A percentile compares a stretch with the other conserved stretches of the same genome.
Evolutionary conservation across 176 grass and related monocot species (phyloP).

Genomic region (Areca catechu): DNA sequence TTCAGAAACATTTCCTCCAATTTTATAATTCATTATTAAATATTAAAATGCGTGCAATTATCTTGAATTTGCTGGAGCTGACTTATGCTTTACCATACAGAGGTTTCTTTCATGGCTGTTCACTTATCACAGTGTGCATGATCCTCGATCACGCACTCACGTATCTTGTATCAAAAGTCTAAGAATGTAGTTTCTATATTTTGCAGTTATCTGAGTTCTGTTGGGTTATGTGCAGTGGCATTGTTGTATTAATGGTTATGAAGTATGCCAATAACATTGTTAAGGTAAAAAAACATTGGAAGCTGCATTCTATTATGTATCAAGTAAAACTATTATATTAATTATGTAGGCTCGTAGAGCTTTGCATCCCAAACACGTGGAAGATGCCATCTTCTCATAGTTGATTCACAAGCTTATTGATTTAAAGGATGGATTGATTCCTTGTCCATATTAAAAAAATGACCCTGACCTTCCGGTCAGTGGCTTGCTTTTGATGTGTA

Average conservation of each 20-base stretch:
- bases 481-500: too few relatives aligned
- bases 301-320: not conserved
- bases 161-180: slow-evolving; percentile 21
- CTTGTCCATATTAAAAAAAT: too few relatives aligned
- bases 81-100: slow-evolving; percentile 37
- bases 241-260: slow-evolving; percentile 84
- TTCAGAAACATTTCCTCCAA: not conserved
- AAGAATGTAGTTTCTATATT: slow-evolving; percentile 2
- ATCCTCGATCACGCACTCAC: slow-evolving; percentile 89
- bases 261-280: slow-evolving; percentile 77
- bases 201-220: not conserved
- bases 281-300: slow-evolving; percentile 33
- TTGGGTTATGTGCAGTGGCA: slow-evolving; percentile 48
- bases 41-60: slow-evolving; percentile 10
- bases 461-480: too few relatives aligned
- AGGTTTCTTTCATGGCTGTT: slow-evolving; percentile 94
- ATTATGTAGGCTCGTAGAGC: too few relatives aligned
- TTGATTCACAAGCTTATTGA: too few relatives aligned
- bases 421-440: too few relatives aligned
- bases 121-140: slow-evolving; percentile 76
- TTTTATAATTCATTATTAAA: not conserved
- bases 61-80: not conserved
- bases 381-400: too few relatives aligned
- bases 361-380: too few relatives aligned
- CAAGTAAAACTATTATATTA: too few relatives aligned